Evolutionary conservation across 768 basidiomycete species (phyloP).

Genomic region (Mycena galopus): DNA sequence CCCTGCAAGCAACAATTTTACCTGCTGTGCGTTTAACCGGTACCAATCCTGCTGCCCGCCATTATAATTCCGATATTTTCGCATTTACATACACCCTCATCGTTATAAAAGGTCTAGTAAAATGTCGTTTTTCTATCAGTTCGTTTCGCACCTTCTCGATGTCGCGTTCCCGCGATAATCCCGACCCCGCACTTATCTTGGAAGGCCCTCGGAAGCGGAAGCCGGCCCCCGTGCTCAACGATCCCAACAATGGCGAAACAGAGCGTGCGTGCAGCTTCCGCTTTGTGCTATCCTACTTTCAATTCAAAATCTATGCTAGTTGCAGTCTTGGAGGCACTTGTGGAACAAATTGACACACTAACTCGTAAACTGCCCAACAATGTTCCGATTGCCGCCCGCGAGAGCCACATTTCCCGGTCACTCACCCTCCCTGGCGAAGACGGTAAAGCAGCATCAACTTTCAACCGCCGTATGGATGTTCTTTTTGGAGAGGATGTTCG

Average conservation of each 20-base stretch:
- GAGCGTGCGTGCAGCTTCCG: not conserved
- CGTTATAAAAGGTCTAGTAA: no score
- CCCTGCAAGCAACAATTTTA: no score
- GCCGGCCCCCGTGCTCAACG: not conserved
- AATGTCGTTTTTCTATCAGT: no score
- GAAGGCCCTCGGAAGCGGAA: not conserved
- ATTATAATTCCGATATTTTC: no score
- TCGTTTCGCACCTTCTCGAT: no score
- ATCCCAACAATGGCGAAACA: not conserved
- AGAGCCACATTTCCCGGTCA: conserved; percentile 1
- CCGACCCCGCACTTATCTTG: not conserved
- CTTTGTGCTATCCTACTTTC: not conserved
- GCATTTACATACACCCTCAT: no score
- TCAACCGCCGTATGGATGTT: conserved; percentile 21
- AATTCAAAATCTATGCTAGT: conserved; percentile 7
- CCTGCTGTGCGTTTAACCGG: no score
- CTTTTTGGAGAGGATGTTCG: conserved; percentile 21
- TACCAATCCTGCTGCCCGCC: no score
- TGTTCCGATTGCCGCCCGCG: conserved; percentile 3
- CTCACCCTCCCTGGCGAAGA: conserved; percentile 9
- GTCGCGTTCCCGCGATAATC: not conserved
- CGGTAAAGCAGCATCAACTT: conserved; percentile 12
- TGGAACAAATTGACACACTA: conserved; percentile 5
- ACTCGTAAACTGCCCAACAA: conserved; percentile 9
- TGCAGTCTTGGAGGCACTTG: conserved; percentile 12